Percentiles rank a stretch among this genome's conserved stretches.
These are phyloP conservation scores for Arctium minus DNA, from an alignment of 129 eudicot species.

Conservation along the genomic window DNA sequence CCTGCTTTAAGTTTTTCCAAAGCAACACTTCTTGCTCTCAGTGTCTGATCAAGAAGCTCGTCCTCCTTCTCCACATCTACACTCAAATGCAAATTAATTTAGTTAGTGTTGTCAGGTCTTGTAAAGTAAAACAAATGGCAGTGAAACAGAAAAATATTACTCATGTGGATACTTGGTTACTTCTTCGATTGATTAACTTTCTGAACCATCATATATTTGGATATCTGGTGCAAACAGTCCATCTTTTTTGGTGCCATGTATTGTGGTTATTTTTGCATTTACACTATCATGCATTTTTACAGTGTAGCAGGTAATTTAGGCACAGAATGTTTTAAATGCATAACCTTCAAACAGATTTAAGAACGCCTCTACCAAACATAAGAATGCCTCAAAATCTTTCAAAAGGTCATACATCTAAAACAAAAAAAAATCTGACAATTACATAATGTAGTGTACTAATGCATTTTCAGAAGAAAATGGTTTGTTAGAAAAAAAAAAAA, in stretches of 20 bases:
- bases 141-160: not conserved
- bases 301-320: not conserved
- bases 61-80: conserved; percentile 85
- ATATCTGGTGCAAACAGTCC: not conserved
- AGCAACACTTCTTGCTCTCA: conserved; percentile 58
- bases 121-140: too few relatives aligned
- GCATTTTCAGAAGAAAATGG: too few relatives aligned
- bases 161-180: not conserved
- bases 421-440: too few relatives aligned
- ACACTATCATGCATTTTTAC: not conserved
- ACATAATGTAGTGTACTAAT: too few relatives aligned
- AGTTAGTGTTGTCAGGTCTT: not conserved
- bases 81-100: not conserved
- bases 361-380: not conserved
- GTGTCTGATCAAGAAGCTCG: conserved; percentile 60
- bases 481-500: too few relatives aligned
- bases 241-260: not conserved
- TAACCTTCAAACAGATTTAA: not conserved
- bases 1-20: conserved; percentile 54
- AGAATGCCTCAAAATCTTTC: too few relatives aligned
- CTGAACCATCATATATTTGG: not conserved
- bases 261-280: not conserved
- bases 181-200: not conserved
- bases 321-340: not conserved
- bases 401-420: too few relatives aligned